Evolutionary conservation across 257 asterid species (phyloP).

Genomic region (Solanum tarapatanum): DNA sequence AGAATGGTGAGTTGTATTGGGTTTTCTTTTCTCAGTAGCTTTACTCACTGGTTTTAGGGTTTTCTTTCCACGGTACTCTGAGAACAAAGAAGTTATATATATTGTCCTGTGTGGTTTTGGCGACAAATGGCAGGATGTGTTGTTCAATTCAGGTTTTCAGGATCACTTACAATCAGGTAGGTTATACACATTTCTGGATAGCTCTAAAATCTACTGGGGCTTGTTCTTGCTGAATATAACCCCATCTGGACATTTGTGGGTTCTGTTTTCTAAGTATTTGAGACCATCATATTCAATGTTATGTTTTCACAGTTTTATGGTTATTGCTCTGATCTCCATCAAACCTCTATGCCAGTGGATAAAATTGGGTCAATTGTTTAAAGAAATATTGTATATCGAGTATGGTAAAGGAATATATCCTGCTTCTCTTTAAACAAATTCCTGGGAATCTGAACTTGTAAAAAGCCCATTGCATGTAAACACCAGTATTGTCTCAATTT

Average conservation of each 20-base stretch:
- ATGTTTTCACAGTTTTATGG: constrained; percentile 49
- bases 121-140: constrained; percentile 35
- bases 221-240: not conserved
- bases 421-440: not conserved
- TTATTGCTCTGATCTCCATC: constrained; percentile 47
- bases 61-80: not conserved
- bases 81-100: not conserved
- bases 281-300: not conserved
- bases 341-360: constrained; percentile 44
- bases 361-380: not conserved
- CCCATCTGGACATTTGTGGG: not conserved
- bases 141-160: constrained; percentile 38
- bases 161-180: constrained; percentile 53
- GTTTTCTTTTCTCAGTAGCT: not conserved
- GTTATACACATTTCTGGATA: not conserved
- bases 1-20: constrained; percentile 25
- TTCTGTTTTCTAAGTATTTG: not conserved
- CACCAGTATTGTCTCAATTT: not conserved
- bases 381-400: not conserved
- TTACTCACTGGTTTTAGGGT: not conserved
- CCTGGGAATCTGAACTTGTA: not conserved
- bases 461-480: not conserved
- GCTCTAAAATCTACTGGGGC: not conserved
- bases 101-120: not conserved
- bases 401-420: not conserved